A percentile compares a stretch with the other conserved stretches of the same genome.
Evolutionary conservation across 176 grass and related monocot species (phyloP).

Genomic region (Miscanthus lutarioriparius): DNA sequence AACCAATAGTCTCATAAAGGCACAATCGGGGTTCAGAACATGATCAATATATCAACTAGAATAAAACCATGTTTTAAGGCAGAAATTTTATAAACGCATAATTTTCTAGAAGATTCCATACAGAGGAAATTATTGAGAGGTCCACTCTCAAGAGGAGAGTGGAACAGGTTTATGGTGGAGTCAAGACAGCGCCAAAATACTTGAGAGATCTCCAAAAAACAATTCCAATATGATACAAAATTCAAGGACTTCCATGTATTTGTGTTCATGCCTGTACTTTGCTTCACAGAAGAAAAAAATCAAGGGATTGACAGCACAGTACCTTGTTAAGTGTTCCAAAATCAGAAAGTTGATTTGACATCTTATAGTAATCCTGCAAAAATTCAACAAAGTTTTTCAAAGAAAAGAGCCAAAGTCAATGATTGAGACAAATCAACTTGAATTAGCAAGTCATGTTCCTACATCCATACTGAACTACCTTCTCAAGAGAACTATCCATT

Average conservation of each 20-base stretch:
- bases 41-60: not conserved
- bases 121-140: not conserved
- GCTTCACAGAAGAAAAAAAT: no score
- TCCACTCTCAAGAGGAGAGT: not conserved
- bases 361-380: conserved; percentile 70
- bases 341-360: conserved; percentile 84
- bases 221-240: conserved; percentile 19
- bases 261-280: no score
- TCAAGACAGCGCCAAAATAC: conserved; percentile 1
- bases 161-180: not conserved
- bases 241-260: not conserved
- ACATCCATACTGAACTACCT: conserved; percentile 52
- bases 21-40: not conserved
- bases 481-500: conserved; percentile 60
- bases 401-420: not conserved
- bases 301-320: conserved; percentile 20
- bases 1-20: conserved; percentile 19
- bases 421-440: not conserved
- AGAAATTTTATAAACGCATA: not conserved
- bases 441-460: conserved; percentile 22
- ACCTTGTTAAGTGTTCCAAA: conserved; percentile 88
- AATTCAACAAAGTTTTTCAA: conserved; percentile 24
- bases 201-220: not conserved
- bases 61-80: not conserved
- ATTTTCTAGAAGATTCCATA: not conserved